phyloP scores from a whole-genome alignment of 2,329 filamentous ascomycete species.

The Arthrobotrys musiformis region DNA sequence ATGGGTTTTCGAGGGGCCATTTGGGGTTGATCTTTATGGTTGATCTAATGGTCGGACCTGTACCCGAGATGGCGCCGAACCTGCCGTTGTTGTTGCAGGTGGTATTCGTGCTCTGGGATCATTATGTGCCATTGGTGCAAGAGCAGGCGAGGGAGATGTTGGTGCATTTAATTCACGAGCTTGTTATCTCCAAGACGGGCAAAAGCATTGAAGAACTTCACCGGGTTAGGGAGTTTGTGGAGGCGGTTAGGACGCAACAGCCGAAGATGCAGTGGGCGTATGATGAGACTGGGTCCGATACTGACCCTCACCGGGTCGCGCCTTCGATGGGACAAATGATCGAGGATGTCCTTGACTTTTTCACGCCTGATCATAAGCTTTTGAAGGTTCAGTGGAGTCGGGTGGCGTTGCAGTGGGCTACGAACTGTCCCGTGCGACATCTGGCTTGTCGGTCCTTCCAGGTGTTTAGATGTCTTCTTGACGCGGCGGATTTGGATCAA shows the following conservation, averaged over 20 bases:
- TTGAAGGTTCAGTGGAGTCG: conserved; percentile 93
- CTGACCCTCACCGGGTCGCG: conserved; percentile 82
- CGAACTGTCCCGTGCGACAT: conserved; percentile 93
- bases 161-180: conserved; percentile 94
- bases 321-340: conserved; percentile 87
- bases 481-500: conserved; percentile 78
- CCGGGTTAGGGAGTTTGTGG: conserved; percentile 76
- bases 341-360: conserved; percentile 82
- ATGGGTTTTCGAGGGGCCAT: conserved; percentile 91
- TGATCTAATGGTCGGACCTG: conserved; percentile 92
- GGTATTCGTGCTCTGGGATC: conserved; percentile 94
- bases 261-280: conserved; percentile 90
- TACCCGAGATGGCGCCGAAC: conserved; percentile 80
- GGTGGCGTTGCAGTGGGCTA: conserved; percentile 92
- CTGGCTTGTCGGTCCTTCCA: conserved; percentile 97
- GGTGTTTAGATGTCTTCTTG: conserved; percentile 92
- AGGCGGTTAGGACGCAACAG: conserved; percentile 87
- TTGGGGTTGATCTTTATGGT: conserved; percentile 92
- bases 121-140: conserved; percentile 93
- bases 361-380: conserved; percentile 82
- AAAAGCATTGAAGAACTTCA: conserved; percentile 76
- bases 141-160: conserved; percentile 98
- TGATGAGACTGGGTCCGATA: conserved; percentile 83
- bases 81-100: conserved; percentile 89
- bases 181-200: conserved; percentile 76